A percentile compares a stretch with the other conserved stretches of the same genome.
phyloP scores from a whole-genome alignment of 2,329 filamentous ascomycete species.

The Aspergillus hortae region DNA sequence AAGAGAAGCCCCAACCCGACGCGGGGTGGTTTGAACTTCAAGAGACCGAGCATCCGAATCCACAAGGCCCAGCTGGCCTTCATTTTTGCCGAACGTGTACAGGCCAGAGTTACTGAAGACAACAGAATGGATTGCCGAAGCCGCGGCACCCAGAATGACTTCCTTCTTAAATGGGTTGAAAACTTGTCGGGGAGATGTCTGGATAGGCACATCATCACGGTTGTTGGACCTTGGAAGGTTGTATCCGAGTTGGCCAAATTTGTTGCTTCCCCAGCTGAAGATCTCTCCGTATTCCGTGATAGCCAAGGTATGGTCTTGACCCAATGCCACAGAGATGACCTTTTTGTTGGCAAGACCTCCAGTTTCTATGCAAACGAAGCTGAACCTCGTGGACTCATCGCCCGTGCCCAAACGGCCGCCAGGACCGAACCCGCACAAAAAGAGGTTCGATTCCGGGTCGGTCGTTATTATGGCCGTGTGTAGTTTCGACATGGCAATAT shows the following conservation, averaged over 20 bases:
- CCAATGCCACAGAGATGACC: slow-evolving; percentile 73
- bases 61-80: slow-evolving; percentile 88
- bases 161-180: slow-evolving; percentile 91
- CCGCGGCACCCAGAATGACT: slow-evolving; percentile 72
- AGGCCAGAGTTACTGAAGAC: slow-evolving; percentile 76
- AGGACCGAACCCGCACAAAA: slow-evolving; percentile 86
- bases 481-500: slow-evolving; percentile 84
- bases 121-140: slow-evolving; percentile 87
- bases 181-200: slow-evolving; percentile 77
- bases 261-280: slow-evolving; percentile 92
- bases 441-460: slow-evolving; percentile 85
- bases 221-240: slow-evolving; percentile 59
- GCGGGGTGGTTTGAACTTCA: slow-evolving; percentile 74
- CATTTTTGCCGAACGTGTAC: slow-evolving; percentile 93
- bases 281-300: slow-evolving; percentile 83
- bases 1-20: slow-evolving; percentile 83
- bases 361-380: slow-evolving; percentile 75
- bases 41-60: slow-evolving; percentile 92
- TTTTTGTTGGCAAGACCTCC: slow-evolving; percentile 70
- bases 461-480: slow-evolving; percentile 85
- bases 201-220: slow-evolving; percentile 79
- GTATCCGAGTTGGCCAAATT: slow-evolving; percentile 82
- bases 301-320: slow-evolving; percentile 87
- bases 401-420: slow-evolving; percentile 86
- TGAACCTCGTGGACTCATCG: slow-evolving; percentile 84